Conservation (phyloP, 192 early-diverging fungal species). For the Allomyces javanicus region DNA sequence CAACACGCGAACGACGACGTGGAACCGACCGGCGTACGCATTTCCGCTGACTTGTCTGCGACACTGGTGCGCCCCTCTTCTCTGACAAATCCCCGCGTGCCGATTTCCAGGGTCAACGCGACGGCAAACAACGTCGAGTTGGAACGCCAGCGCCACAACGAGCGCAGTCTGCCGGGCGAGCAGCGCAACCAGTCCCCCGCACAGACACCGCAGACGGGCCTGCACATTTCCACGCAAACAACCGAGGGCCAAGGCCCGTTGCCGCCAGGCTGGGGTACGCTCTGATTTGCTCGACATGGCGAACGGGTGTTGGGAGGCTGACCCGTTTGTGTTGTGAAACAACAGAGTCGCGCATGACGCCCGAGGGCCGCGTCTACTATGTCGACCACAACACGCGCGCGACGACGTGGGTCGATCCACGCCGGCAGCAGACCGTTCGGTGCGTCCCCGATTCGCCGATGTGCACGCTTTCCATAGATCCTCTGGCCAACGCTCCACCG, state of each 20-base stretch:
- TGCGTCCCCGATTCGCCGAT: neutral
- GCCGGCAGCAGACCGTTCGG: slow-evolving; percentile 14
- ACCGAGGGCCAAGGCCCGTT: slow-evolving; percentile 51
- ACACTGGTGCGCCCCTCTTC: no score
- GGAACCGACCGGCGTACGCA: slow-evolving; percentile 39
- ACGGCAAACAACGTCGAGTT: neutral
- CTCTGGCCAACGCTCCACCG: no score
- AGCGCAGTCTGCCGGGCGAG: no score
- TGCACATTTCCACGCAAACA: slow-evolving; percentile 22
- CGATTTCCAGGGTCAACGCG: no score
- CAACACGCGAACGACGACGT: slow-evolving; percentile 86
- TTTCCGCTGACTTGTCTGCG: no score
- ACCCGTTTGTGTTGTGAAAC: neutral
- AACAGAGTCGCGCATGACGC: slow-evolving; percentile 47
- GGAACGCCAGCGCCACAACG: no score
- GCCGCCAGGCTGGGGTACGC: slow-evolving; percentile 54
- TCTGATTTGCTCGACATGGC: neutral
- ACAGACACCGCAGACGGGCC: slow-evolving; percentile 10
- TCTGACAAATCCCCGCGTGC: no score
- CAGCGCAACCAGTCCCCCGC: slow-evolving; percentile 1
- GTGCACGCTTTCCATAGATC: neutral
- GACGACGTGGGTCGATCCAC: slow-evolving; percentile 82
- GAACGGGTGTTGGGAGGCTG: slow-evolving; percentile 1
- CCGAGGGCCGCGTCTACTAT: slow-evolving; percentile 70
- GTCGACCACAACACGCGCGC: slow-evolving; percentile 79